Conservation (phyloP, 2,329 filamentous ascomycete genomes). For the Pseudogymnoascus verrucosus region DNA sequence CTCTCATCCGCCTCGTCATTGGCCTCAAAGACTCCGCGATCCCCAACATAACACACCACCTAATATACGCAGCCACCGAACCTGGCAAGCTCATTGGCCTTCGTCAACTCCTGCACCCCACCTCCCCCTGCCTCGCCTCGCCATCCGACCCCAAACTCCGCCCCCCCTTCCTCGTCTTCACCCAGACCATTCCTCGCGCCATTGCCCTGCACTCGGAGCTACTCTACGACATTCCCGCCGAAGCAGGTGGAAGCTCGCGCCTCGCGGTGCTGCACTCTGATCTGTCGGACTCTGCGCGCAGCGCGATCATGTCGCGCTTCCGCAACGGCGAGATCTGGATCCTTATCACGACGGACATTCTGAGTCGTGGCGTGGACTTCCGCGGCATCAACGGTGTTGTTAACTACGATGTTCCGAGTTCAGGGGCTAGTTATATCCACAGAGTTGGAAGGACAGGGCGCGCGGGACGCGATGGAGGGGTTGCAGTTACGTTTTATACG, state of each 20-base stretch:
- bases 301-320: constrained; percentile 80
- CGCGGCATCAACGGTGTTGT: constrained; percentile 91
- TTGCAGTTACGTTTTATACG: constrained; percentile 91
- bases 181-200: constrained; percentile 88
- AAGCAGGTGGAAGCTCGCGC: constrained; percentile 74
- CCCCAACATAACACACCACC: constrained; percentile 81
- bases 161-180: constrained; percentile 90
- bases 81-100: constrained; percentile 88
- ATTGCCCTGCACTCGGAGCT: constrained; percentile 82
- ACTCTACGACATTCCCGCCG: constrained; percentile 84
- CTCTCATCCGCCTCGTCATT: constrained; percentile 78
- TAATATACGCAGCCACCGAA: constrained; percentile 87
- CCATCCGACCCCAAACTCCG: constrained; percentile 41
- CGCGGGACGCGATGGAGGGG: constrained; percentile 76
- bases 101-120: constrained; percentile 79
- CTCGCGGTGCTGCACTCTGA: constrained; percentile 88
- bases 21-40: constrained; percentile 93
- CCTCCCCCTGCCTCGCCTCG: constrained; percentile 45
- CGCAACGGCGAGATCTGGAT: constrained; percentile 92
- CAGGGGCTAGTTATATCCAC: constrained; percentile 83
- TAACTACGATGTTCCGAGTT: constrained; percentile 95
- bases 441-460: constrained; percentile 85
- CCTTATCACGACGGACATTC: constrained; percentile 87
- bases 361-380: constrained; percentile 91
- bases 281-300: constrained; percentile 66